These are phyloP conservation scores for Fusarium chuoi DNA, from an alignment of 2,329 filamentous ascomycete genomes.

Conservation along the genomic window DNA sequence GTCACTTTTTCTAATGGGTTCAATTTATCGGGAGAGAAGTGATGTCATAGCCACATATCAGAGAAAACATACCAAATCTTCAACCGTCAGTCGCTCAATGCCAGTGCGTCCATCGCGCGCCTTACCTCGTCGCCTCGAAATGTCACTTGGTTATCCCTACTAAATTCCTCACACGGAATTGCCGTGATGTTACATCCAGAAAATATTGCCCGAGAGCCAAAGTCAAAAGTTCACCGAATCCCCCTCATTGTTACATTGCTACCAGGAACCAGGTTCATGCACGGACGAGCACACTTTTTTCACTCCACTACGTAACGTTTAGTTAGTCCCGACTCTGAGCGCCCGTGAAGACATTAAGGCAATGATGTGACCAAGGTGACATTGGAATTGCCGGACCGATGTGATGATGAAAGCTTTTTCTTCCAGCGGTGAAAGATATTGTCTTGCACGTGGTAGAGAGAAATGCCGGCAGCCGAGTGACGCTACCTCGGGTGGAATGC, in stretches of 20 bases:
- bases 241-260: neutral
- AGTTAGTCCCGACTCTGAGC: too few species aligned
- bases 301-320: neutral
- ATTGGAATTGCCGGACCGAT: neutral
- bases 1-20: too few species aligned
- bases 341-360: neutral
- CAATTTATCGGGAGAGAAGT: rapidly evolving
- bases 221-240: neutral
- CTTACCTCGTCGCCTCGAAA: rapidly evolving
- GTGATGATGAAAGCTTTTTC: too few species aligned
- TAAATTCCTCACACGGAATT: neutral
- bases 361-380: neutral
- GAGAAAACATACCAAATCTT: neutral
- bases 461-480: neutral
- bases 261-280: neutral
- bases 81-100: neutral
- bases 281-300: neutral
- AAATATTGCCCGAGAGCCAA: neutral
- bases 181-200: neutral
- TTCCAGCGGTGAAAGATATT: neutral
- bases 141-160: neutral
- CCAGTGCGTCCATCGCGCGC: neutral
- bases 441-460: rapidly evolving
- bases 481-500: neutral
- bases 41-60: neutral